Evolutionary conservation across 305 asterid species (phyloP).

Genomic region (Plantago rigida): DNA sequence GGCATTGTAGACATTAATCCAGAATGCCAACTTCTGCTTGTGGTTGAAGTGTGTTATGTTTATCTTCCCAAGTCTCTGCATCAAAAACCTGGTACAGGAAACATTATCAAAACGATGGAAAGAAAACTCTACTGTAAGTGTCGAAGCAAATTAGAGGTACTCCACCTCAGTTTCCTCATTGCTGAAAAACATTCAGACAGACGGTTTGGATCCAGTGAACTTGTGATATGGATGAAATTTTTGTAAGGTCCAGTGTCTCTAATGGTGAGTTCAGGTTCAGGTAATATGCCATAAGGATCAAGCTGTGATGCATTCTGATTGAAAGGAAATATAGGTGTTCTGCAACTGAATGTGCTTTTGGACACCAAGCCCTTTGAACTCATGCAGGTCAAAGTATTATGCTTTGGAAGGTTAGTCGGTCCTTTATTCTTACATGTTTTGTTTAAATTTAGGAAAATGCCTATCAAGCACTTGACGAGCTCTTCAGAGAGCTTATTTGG

Average conservation of each 20-base stretch:
- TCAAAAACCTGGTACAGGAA: constrained; percentile 43
- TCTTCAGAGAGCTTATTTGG: constrained; percentile 71
- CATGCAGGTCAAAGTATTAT: constrained; percentile 36
- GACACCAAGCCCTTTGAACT: constrained; percentile 62
- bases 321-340: constrained; percentile 39
- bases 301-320: constrained; percentile 34
- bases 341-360: constrained; percentile 56
- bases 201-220: constrained; percentile 44
- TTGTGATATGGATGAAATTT: constrained; percentile 58
- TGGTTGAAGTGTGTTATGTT: constrained; percentile 51
- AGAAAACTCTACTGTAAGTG: not conserved
- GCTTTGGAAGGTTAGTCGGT: constrained; percentile 40
- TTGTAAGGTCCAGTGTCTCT: constrained; percentile 75
- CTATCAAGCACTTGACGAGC: constrained; percentile 56
- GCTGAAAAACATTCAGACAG: constrained; percentile 57
- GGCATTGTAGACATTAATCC: constrained; percentile 81
- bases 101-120: not conserved
- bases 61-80: constrained; percentile 59
- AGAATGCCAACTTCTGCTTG: constrained; percentile 89
- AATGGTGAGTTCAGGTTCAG: constrained; percentile 44
- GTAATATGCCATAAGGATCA: constrained; percentile 66
- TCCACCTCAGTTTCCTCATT: constrained; percentile 64
- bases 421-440: constrained; percentile 43
- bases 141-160: constrained; percentile 19
- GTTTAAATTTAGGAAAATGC: constrained; percentile 55